Evolutionary conservation across 495 filamentous ascomycete species (phyloP).

Genomic region (Penicillium paxilli): DNA sequence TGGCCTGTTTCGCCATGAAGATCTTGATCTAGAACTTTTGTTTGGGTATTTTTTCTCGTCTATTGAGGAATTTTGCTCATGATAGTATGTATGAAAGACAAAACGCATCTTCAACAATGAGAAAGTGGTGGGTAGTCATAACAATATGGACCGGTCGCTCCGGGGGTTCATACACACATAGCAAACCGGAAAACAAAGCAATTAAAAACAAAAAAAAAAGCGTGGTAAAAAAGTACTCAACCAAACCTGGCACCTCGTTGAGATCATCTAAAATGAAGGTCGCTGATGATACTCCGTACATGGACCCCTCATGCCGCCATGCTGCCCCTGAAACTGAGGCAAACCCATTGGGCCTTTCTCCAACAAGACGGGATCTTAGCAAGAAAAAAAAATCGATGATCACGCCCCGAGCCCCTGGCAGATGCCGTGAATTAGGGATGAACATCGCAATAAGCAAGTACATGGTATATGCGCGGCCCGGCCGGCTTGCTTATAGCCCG

Average conservation of each 20-base stretch:
- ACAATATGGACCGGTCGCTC: constrained; percentile 31
- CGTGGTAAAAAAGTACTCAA: constrained; percentile 3
- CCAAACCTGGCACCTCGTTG: constrained; percentile 22
- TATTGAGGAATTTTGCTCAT: not conserved
- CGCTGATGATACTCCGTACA: not conserved
- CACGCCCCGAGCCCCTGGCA: constrained; percentile 5
- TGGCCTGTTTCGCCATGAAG: constrained; percentile 11
- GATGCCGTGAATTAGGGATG: constrained; percentile 8
- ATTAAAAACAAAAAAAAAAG: constrained; percentile 20
- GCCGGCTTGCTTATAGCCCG: constrained; percentile 24
- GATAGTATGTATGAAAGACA: constrained; percentile 5
- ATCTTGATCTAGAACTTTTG: constrained; percentile 33
- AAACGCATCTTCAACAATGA: constrained; percentile 7
- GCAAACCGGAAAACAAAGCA: constrained; percentile 2
- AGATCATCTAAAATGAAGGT: constrained; percentile 18
- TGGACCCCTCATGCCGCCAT: constrained; percentile 5
- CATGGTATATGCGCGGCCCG: constrained; percentile 6
- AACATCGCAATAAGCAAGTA: constrained; percentile 25
- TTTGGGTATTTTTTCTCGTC: constrained; percentile 10
- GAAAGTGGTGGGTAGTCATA: constrained; percentile 23
- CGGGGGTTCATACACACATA: constrained; percentile 19
- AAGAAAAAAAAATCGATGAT: not conserved
- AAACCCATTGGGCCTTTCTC: constrained; percentile 13
- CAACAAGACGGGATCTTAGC: constrained; percentile 13
- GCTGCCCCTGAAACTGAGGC: constrained; percentile 7